Evolutionary conservation across 1,139 yeast species (phyloP).

Genomic region (Sugiyamaella pinicola): DNA sequence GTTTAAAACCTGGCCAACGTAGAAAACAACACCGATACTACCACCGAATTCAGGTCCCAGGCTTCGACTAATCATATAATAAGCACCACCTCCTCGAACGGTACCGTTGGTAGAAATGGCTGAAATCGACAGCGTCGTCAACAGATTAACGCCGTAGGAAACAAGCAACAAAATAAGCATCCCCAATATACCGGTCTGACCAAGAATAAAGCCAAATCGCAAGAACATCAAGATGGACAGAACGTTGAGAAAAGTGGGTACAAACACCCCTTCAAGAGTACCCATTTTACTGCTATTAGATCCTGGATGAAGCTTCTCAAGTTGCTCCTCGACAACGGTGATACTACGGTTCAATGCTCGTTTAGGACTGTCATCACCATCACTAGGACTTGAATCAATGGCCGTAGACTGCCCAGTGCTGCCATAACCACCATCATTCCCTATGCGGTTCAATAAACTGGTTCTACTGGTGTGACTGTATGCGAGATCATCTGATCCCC

Average conservation of each 20-base stretch:
- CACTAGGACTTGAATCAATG: conserved; percentile 1
- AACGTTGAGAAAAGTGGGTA: conserved; percentile 76
- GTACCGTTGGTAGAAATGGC: conserved; percentile 85
- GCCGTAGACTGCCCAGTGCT: neutral
- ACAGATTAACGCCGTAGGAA: conserved; percentile 63
- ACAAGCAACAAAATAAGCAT: conserved; percentile 50
- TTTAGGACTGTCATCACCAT: neutral
- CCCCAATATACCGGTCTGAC: conserved; percentile 75
- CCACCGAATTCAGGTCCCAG: conserved; percentile 87
- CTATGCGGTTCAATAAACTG: neutral
- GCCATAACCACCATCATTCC: conserved; percentile 4
- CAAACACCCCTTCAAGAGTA: conserved; percentile 56
- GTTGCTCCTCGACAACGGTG: conserved; percentile 28
- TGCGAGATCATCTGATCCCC: neutral
- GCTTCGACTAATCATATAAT: conserved; percentile 76
- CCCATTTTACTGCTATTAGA: conserved; percentile 35
- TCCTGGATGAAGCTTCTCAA: conserved; percentile 17
- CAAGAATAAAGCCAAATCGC: conserved; percentile 76
- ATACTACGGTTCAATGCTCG: conserved; percentile 11
- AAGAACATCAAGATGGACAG: conserved; percentile 77
- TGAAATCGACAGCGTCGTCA: conserved; percentile 72
- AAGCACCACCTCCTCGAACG: conserved; percentile 83
- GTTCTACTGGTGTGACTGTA: neutral
- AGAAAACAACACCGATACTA: conserved; percentile 77
- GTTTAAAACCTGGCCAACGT: conserved; percentile 74